phyloP scores from a whole-genome alignment of 306 rosid species.

The Castanopsis chinensis region DNA sequence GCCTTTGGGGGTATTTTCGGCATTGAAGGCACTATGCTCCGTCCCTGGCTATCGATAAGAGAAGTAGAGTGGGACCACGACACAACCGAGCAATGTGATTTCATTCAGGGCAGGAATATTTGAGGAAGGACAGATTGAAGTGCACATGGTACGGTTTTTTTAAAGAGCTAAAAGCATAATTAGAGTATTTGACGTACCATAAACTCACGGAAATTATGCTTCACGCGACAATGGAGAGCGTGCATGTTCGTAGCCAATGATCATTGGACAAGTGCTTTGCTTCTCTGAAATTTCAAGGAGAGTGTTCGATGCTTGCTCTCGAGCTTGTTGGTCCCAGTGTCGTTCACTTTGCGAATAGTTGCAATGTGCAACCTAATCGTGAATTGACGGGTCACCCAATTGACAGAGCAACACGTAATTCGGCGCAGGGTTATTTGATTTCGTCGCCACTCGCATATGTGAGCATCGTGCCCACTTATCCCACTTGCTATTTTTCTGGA shows the following conservation, averaged over 20 bases:
- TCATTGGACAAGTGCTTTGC: not conserved
- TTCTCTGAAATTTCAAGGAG: not conserved
- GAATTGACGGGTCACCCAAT: not conserved
- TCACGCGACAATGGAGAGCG: not conserved
- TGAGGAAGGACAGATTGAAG: slow-evolving; percentile 96
- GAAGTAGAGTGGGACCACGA: not conserved
- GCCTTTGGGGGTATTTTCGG: not conserved
- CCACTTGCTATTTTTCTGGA: not conserved
- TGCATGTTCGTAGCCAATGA: not conserved
- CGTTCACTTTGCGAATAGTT: no score
- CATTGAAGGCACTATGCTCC: not conserved
- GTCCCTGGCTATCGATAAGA: no score
- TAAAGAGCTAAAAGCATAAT: not conserved
- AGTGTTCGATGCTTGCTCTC: not conserved
- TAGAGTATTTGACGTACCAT: not conserved
- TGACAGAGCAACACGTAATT: not conserved
- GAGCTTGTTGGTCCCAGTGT: not conserved
- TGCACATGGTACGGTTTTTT: slow-evolving; percentile 63
- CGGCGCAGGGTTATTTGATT: not conserved
- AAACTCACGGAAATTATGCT: not conserved
- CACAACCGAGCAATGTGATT: slow-evolving; percentile 9
- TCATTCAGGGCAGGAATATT: slow-evolving; percentile 78
- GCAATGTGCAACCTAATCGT: not conserved
- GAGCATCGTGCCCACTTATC: not conserved
- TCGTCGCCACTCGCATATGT: not conserved